A percentile compares a stretch with the other conserved stretches of the same genome.
Evolutionary conservation across 495 filamentous ascomycete genomes (phyloP).

Genomic region (Aspergillus sclerotioniger): DNA sequence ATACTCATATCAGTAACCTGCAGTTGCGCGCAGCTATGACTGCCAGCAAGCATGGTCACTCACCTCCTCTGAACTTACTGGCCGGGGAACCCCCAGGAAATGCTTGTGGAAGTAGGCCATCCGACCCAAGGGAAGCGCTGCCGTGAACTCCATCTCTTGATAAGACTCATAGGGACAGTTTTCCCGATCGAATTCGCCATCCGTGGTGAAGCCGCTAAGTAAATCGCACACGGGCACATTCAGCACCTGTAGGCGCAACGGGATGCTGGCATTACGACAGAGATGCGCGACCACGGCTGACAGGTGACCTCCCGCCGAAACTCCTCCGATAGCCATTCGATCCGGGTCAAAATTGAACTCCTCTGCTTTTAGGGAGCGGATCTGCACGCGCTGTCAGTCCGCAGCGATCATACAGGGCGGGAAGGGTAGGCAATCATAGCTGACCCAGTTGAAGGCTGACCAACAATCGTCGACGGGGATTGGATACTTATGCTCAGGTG

Average conservation of each 20-base stretch:
- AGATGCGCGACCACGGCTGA: constrained; percentile 36
- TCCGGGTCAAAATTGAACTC: constrained; percentile 34
- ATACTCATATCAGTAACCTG: constrained; percentile 1
- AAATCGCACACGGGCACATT: constrained; percentile 38
- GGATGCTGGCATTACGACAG: constrained; percentile 36
- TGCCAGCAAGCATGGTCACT: constrained; percentile 3
- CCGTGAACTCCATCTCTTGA: constrained; percentile 40
- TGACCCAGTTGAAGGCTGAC: constrained; percentile 43
- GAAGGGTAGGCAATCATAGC: background rate
- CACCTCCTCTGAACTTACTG: constrained; percentile 30
- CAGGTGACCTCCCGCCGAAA: constrained; percentile 41
- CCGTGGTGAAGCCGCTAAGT: constrained; percentile 32
- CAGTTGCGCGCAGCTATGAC: background rate
- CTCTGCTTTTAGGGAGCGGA: constrained; percentile 30
- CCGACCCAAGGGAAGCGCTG: constrained; percentile 31
- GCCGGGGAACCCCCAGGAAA: constrained; percentile 37
- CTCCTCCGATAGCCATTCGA: constrained; percentile 34
- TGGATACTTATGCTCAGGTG: constrained; percentile 37
- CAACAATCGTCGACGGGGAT: constrained; percentile 38
- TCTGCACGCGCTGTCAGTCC: constrained; percentile 19
- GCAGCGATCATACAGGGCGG: background rate
- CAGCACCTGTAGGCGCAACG: constrained; percentile 34
- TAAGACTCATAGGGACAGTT: constrained; percentile 39
- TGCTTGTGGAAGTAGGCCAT: constrained; percentile 42
- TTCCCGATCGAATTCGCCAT: constrained; percentile 35